phyloP scores from a whole-genome alignment of 441 rosid species.

The Bocquillonia castaneifolia region DNA sequence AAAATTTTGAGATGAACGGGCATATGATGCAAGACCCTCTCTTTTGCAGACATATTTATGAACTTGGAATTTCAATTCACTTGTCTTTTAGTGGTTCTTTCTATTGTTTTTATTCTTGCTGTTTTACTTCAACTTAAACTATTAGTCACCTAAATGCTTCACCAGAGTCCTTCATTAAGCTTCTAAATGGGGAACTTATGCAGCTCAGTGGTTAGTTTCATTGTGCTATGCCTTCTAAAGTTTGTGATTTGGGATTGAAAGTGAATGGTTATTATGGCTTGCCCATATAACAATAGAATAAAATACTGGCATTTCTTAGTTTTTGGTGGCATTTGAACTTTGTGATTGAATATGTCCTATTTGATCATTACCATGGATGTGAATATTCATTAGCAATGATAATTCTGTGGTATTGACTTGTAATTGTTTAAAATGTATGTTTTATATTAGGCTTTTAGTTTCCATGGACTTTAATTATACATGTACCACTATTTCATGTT shows the following conservation, averaged over 20 bases:
- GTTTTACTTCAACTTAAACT: too few relatives aligned
- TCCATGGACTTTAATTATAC: slow-evolving; percentile 9
- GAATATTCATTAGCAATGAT: not conserved
- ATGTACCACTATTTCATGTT: slow-evolving; percentile 17
- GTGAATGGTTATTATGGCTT: not conserved
- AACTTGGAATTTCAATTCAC: too few relatives aligned
- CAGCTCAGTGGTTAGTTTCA: not conserved
- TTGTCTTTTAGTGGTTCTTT: too few relatives aligned
- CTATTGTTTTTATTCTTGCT: not conserved
- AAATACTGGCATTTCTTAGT: not conserved
- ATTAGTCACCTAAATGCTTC: not conserved
- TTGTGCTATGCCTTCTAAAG: not conserved
- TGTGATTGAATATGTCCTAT: not conserved
- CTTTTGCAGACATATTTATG: too few relatives aligned
- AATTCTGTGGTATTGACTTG: not conserved
- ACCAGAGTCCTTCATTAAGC: not conserved
- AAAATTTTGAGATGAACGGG: too few relatives aligned
- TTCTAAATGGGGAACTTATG: not conserved
- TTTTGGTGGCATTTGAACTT: not conserved
- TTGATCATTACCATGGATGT: not conserved
- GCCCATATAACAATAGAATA: not conserved
- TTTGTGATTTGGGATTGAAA: not conserved
- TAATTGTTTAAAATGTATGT: not conserved
- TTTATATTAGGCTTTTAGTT: not conserved
- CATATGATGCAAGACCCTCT: too few relatives aligned